phyloP scores from a whole-genome alignment of 78 protist species.

The Dictyostelium brefeldianum region DNA sequence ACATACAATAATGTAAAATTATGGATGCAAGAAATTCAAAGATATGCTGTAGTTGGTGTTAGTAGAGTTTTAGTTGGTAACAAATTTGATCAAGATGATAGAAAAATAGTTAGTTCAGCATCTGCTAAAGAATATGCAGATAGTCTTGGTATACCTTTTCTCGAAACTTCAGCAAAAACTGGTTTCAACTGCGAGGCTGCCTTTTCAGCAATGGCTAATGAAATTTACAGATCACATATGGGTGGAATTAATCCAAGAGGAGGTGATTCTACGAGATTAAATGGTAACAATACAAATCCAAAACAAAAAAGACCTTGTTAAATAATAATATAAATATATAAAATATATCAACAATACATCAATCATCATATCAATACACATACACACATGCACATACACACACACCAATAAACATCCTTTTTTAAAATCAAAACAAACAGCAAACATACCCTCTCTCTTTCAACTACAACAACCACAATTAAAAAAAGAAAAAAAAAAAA shows the following conservation, averaged over 20 bases:
- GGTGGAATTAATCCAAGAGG: conserved; percentile 18
- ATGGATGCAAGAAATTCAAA: conserved; percentile 80
- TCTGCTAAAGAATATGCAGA: conserved; percentile 90
- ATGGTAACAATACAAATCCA: neutral
- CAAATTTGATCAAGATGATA: conserved; percentile 68
- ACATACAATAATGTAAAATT: conserved; percentile 51
- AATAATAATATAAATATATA: neutral
- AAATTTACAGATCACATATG: conserved; percentile 80
- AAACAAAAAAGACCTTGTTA: neutral
- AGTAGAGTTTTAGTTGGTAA: conserved; percentile 77
- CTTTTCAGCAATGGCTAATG: conserved; percentile 96
- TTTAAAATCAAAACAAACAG: too few relatives aligned
- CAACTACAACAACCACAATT: too few relatives aligned
- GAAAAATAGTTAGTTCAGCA: conserved; percentile 30
- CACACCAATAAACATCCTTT: neutral
- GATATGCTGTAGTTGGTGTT: conserved; percentile 73
- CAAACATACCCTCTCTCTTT: neutral
- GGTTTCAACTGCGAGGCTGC: conserved; percentile 98
- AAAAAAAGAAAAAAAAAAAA: neutral
- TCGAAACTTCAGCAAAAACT: conserved; percentile 99
- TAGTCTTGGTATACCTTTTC: conserved; percentile 94
- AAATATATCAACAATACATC: too few relatives aligned
- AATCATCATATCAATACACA: too few relatives aligned
- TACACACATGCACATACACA: neutral
- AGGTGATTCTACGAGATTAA: neutral